Conservation (phyloP, 2,329 filamentous ascomycete species). For the Fusarium staphyleae region DNA sequence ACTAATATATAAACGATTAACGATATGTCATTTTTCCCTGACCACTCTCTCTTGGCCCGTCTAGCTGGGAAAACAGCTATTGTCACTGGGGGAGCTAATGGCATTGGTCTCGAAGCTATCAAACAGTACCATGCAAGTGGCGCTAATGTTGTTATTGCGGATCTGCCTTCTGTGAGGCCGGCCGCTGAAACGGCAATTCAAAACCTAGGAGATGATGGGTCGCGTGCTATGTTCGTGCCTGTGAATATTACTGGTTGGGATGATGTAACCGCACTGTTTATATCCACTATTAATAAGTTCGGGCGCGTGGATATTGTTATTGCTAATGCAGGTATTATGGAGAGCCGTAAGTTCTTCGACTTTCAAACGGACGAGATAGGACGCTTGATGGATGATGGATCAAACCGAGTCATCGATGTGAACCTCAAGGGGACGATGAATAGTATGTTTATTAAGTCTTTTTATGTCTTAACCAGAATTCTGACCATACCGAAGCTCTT, state of each 20-base stretch:
- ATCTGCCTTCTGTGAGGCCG: neutral
- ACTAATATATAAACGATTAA: too few species aligned
- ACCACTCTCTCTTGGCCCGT: too few species aligned
- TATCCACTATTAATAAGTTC: neutral
- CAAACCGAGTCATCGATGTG: conserved; percentile 23
- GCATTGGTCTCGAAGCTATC: conserved; percentile 15
- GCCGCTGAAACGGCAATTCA: conserved; percentile 1
- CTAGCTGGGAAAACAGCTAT: conserved; percentile 29
- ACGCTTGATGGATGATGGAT: conserved; percentile 5
- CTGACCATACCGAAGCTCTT: too few species aligned
- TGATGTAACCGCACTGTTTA: conserved; percentile 11
- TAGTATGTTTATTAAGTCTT: conserved; percentile 22
- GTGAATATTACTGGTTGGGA: conserved; percentile 10
- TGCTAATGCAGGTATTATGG: conserved; percentile 24
- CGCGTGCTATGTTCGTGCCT: conserved; percentile 8
- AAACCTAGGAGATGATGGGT: neutral
- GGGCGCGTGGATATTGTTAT: conserved; percentile 13
- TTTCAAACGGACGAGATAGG: conserved; percentile 7
- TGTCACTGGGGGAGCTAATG: conserved; percentile 19
- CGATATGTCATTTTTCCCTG: too few species aligned
- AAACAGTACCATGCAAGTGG: conserved; percentile 9
- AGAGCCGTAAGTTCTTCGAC: conserved; percentile 10
- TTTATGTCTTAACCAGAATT: too few species aligned
- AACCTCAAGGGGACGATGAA: conserved; percentile 33
- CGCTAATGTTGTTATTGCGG: conserved; percentile 20